Evolutionary conservation across 352 stramenopile genomes (phyloP).

Genomic region (Phytophthora sp.): DNA sequence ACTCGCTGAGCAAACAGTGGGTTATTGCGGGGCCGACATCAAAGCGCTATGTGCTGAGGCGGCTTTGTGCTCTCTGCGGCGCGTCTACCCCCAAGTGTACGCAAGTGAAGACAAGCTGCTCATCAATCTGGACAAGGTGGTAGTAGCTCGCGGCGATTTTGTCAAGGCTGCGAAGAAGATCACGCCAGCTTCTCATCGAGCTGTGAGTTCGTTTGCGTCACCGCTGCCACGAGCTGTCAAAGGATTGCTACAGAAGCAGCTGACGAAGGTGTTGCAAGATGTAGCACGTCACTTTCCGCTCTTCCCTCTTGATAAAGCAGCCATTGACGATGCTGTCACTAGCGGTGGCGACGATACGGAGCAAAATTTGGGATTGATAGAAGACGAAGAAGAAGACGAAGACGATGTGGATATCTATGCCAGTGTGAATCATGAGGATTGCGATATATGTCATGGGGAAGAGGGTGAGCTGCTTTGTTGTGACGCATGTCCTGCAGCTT

Average conservation of each 20-base stretch:
- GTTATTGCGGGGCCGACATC: conserved; percentile 92
- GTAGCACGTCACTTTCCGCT: conserved; percentile 66
- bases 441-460: conserved; percentile 72
- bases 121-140: conserved; percentile 73
- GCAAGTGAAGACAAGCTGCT: conserved; percentile 77
- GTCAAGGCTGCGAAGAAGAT: conserved; percentile 80
- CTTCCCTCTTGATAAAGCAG: conserved; percentile 58
- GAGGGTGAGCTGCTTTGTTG: conserved; percentile 66
- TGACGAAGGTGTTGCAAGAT: conserved; percentile 50
- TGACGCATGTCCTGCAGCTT: conserved; percentile 63
- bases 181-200: conserved; percentile 76
- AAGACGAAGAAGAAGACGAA: conserved; percentile 52
- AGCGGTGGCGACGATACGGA: conserved; percentile 16
- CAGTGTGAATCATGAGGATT: conserved; percentile 64
- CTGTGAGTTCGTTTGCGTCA: conserved; percentile 71
- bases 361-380: neutral
- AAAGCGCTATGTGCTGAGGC: conserved; percentile 92
- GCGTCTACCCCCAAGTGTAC: conserved; percentile 90
- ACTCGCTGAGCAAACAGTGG: conserved; percentile 83
- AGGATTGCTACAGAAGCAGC: conserved; percentile 43
- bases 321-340: conserved; percentile 45
- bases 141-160: conserved; percentile 81
- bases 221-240: conserved; percentile 72
- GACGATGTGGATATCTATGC: conserved; percentile 78
- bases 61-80: conserved; percentile 86